Evolutionary conservation across 2,329 filamentous ascomycete species (phyloP), one percentile per base, ranked within the genome.

Genomic region (Juglanconis oblonga): DNA sequence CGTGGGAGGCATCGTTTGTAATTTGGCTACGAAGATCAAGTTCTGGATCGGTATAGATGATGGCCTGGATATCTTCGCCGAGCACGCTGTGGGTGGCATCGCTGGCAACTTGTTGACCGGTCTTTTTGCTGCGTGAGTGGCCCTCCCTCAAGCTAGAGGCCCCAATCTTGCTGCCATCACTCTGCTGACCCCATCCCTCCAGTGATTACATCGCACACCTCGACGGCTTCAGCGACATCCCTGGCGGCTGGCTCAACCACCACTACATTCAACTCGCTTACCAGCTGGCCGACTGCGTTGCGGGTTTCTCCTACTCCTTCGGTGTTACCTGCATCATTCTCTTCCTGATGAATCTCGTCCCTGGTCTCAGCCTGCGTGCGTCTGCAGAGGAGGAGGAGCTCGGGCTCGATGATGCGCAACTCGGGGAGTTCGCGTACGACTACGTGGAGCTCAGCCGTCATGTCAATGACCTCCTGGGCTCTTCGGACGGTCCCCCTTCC

Each of bases 31-130:
- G 71, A 96, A 96, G 82, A 83, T 91, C 82, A 87, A 82, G 87
- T 88, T 84, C 68, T 57, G 82, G 52, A 81, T 96, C 70, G 87
- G 87, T 64, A 87, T 96, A 58, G 92, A 96, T 68, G 92, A 96
- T 71, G 88, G 90, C 5, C 90, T 96, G 75, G 92, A 96, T 78
- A 87, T 96, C 69, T 95, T 96, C 76, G 92, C 92, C 66, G 91
- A 95, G 76, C 92, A 96, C 83, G 91, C 85, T 69, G 78, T 96
- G 64, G 91, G 92, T 52, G 92, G 92, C 66, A 91, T 95, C 65
- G 81, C 89, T 60, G 92, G 92, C 54, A 90, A 96, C 68, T 75
- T 92, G 62, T 80, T 91, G 75, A 94, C 91, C 59, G 90, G 87
- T 64, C 76, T 94, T 64, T 92, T 94, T 71, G 90, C 85, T 67